Evolutionary conservation across 2,329 filamentous ascomycete species (phyloP).

Genomic region (Mycosphaerelloides madeirae): DNA sequence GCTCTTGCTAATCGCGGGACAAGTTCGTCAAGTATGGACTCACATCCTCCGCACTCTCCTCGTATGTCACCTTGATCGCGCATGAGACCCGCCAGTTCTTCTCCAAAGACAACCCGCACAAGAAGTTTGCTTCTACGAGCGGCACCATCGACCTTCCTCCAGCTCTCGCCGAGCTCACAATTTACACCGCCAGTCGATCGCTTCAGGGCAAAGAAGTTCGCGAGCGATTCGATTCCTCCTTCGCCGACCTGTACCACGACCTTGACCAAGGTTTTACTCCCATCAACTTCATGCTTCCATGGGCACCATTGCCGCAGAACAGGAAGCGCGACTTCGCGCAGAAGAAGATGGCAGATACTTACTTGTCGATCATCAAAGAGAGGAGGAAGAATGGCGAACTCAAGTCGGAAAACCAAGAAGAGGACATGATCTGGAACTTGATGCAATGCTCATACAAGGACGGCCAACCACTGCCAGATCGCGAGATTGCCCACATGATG

Average conservation of each 20-base stretch:
- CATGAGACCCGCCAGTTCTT: conserved; percentile 70
- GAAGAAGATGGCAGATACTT: conserved; percentile 72
- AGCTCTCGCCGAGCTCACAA: conserved; percentile 79
- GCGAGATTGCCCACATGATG: conserved; percentile 88
- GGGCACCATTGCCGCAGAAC: conserved; percentile 86
- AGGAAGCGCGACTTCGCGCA: conserved; percentile 74
- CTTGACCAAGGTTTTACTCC: conserved; percentile 86
- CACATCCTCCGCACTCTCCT: conserved; percentile 67
- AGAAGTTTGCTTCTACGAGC: conserved; percentile 30
- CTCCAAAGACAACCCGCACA: conserved; percentile 53
- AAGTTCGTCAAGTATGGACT: conserved; percentile 78
- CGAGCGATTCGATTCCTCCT: conserved; percentile 70
- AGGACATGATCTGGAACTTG: conserved; percentile 86
- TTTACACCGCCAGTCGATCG: conserved; percentile 81
- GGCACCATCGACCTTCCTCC: conserved; percentile 69
- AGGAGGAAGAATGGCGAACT: conserved; percentile 51
- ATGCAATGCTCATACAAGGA: conserved; percentile 85
- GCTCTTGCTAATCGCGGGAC: conserved; percentile 4
- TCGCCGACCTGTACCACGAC: conserved; percentile 80
- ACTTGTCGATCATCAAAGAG: conserved; percentile 74
- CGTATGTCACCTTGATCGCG: conserved; percentile 74
- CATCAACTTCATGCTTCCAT: conserved; percentile 85
- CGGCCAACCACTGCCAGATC: conserved; percentile 70
- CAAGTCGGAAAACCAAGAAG: conserved; percentile 29
- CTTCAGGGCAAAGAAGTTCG: conserved; percentile 82